phyloP scores from a whole-genome alignment of 129 eudicot genomes.

The Helichrysum umbraculigerum region DNA sequence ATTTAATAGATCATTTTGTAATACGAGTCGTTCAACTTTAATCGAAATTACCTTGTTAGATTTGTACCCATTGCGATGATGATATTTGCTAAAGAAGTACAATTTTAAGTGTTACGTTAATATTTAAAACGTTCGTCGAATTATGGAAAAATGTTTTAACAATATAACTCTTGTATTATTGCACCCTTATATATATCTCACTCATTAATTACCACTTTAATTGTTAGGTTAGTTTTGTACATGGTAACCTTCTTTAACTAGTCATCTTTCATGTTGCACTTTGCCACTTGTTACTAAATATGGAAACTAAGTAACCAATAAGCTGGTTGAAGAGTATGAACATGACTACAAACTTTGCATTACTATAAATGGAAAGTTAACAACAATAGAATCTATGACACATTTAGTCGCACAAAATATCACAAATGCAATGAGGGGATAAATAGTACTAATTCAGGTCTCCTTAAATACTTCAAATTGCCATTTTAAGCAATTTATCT shows the following conservation, averaged over 20 bases:
- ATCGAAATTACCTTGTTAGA: no score
- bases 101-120: no score
- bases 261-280: constrained; percentile 27
- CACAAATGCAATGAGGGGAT: constrained; percentile 23
- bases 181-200: neutral
- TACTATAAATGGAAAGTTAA: constrained; percentile 24
- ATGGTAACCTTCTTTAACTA: constrained; percentile 11
- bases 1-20: neutral
- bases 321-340: constrained; percentile 20
- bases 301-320: constrained; percentile 12
- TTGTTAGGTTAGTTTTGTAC: neutral
- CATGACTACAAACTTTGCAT: constrained; percentile 28
- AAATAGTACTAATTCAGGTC: neutral
- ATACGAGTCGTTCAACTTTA: no score
- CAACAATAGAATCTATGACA: constrained; percentile 23
- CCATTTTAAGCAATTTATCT: constrained; percentile 29
- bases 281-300: constrained; percentile 19
- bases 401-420: constrained; percentile 26
- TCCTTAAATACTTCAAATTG: constrained; percentile 13
- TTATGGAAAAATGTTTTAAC: neutral
- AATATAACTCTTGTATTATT: neutral
- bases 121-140: neutral
- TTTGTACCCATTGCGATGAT: neutral
- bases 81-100: neutral
- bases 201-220: neutral